Evolutionary conservation across 208 protist species (phyloP), one percentile per base, ranked within the genome.

Genomic region (Trypanosoma theileri): DNA sequence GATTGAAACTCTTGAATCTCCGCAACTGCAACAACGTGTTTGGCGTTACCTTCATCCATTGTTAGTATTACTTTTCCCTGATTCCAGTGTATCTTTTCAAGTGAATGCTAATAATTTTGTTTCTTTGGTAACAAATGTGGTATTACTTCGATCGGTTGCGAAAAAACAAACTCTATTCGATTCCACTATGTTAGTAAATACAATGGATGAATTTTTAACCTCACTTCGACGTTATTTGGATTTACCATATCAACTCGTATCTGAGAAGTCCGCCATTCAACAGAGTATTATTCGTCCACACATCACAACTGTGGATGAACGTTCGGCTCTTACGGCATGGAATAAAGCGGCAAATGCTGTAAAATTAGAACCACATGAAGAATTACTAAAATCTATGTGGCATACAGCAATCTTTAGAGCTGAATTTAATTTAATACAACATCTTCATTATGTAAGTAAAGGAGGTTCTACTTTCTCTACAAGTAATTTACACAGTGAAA

Each of bases 261-360:
- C 74, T 11, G 52, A 66, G 1, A 77, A 72, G 48, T 76, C 67
- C 24, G 71, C 69, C 2, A 65, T 80, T 42, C 80, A 91, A 24
- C 62, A 80, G 28, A 69, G 63, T 42, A 77, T 84, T 66, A 70
- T 84, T 21, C 65, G 60, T 26, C 83, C 85, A 22, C 85, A 87
- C 66, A 86, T 93, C 44, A 93, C 90, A 12, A 91, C 83, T 19
- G 35, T 73, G 9, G 90, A 91, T 59, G 90, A 95, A 68, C 86
- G 87, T n/a, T 59, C 60, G n/a, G 55, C 81, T 7, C 59, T 62
- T 35, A 58, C 52, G 7, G 28, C 66, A 31, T 75, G 58, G 51
- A 75, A 67, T 17, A 40, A 57, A 31, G 45, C 69, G 1, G 64
- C 69, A 31, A 73, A 19, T 26, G 53, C 45, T 7, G 22, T 67